Percentiles rank a stretch among this genome's conserved stretches.
These are phyloP conservation scores for Penicillium simplicissimum DNA, from an alignment of 495 filamentous ascomycete genomes.

Conservation along the genomic window DNA sequence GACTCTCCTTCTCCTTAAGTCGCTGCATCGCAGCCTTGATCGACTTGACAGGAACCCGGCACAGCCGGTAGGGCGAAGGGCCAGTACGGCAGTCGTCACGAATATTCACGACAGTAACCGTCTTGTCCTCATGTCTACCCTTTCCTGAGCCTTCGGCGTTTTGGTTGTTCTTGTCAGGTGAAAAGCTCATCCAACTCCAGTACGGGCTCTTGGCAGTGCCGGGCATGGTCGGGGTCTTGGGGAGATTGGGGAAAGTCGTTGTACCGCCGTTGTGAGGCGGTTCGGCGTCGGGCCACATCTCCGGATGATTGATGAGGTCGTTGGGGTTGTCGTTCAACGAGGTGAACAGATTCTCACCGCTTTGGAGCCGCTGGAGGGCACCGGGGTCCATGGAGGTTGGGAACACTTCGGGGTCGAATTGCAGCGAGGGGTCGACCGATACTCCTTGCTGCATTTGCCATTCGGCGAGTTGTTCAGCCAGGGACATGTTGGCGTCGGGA, in stretches of 20 bases:
- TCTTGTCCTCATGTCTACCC: background rate
- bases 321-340: background rate
- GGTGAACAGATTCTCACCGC: background rate
- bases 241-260: background rate
- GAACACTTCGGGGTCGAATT: background rate
- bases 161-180: background rate
- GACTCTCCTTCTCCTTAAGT: background rate
- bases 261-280: background rate
- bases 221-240: background rate
- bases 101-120: background rate
- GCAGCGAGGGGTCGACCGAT: background rate
- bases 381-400: background rate
- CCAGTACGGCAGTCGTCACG: background rate
- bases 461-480: background rate
- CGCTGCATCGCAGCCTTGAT: conserved; percentile 1
- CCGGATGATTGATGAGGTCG: background rate
- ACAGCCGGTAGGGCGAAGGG: background rate
- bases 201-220: background rate
- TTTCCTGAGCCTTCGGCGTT: background rate
- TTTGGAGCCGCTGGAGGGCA: background rate
- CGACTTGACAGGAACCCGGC: background rate
- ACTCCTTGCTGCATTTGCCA: background rate
- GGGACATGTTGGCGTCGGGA: background rate
- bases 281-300: background rate
- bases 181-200: background rate